Evolutionary conservation across 768 basidiomycete genomes (phyloP).

Genomic region (Leccinum uliginosum): DNA sequence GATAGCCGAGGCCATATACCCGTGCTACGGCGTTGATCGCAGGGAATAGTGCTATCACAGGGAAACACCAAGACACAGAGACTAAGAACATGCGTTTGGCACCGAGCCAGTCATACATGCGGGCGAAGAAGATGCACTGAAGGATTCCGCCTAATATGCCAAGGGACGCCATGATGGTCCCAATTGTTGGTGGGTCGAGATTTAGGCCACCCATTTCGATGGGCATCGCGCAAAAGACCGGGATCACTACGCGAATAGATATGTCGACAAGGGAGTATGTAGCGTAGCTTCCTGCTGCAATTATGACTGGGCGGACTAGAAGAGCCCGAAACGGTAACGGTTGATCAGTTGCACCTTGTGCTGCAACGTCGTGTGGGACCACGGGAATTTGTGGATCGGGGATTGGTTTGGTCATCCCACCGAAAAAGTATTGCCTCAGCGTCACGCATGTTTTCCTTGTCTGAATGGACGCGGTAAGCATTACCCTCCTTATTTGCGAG

Average conservation of each 20-base stretch:
- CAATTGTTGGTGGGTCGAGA: slow-evolving; percentile 29
- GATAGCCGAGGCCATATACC: slow-evolving; percentile 33
- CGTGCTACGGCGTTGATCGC: slow-evolving; percentile 36
- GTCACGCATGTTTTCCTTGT: slow-evolving; percentile 15
- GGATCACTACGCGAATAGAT: slow-evolving; percentile 44
- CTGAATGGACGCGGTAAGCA: slow-evolving; percentile 7
- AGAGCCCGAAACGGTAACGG: slow-evolving; percentile 47
- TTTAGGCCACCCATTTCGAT: slow-evolving; percentile 29
- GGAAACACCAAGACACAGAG: slow-evolving; percentile 45
- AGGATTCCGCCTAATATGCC: slow-evolving; percentile 38
- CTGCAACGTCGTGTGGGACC: neutral
- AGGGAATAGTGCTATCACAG: slow-evolving; percentile 42
- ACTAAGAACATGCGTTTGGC: slow-evolving; percentile 53
- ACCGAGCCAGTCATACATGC: slow-evolving; percentile 51
- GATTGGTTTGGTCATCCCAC: neutral
- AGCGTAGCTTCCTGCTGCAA: slow-evolving; percentile 60
- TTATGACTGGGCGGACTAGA: slow-evolving; percentile 47
- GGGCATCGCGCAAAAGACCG: slow-evolving; percentile 31
- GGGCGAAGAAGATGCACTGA: slow-evolving; percentile 60
- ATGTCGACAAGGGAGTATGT: slow-evolving; percentile 60
- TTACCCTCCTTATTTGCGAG: neutral
- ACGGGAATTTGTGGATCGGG: neutral
- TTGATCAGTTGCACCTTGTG: neutral
- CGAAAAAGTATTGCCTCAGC: slow-evolving; percentile 15
- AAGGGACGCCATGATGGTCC: slow-evolving; percentile 20